These are phyloP conservation scores for Penicillium sp. DNA, from an alignment of 2,329 filamentous ascomycete genomes.

Conservation along the genomic window DNA sequence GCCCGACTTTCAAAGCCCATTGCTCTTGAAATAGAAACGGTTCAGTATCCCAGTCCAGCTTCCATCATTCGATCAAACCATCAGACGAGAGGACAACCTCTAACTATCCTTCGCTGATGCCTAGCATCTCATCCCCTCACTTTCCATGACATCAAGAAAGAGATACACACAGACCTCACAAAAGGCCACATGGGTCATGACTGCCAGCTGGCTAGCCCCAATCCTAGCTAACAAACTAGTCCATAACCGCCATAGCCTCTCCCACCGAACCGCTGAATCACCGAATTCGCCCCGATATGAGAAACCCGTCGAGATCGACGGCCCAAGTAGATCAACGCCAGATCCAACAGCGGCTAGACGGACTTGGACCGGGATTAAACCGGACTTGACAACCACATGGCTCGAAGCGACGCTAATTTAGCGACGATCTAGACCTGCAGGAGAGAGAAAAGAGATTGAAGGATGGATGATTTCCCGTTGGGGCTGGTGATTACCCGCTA, in stretches of 20 bases:
- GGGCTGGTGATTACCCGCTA: neutral
- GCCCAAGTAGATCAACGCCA: neutral
- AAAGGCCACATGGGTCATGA: neutral
- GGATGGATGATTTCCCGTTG: neutral
- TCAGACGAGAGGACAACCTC: neutral
- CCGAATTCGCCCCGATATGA: neutral
- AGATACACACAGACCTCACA: neutral
- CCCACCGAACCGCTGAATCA: neutral
- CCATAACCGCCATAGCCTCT: neutral
- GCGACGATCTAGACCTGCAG: neutral
- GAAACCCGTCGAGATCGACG: neutral
- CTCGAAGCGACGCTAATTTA: neutral
- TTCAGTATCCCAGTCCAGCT: neutral
- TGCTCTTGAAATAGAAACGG: neutral
- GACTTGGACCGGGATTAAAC: neutral
- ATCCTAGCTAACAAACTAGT: neutral
- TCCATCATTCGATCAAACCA: neutral
- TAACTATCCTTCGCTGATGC: neutral
- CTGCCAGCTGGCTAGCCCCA: neutral
- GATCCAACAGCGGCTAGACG: constrained; percentile 1
- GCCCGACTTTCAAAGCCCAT: neutral
- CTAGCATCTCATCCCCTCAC: neutral
- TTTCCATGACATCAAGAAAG: neutral
- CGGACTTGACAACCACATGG: neutral
- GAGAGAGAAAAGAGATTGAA: neutral